A percentile compares a stretch with the other conserved stretches of the same genome.
Conservation (phyloP, 768 basidiomycete genomes). For the Pleurotus ostreatus region DNA sequence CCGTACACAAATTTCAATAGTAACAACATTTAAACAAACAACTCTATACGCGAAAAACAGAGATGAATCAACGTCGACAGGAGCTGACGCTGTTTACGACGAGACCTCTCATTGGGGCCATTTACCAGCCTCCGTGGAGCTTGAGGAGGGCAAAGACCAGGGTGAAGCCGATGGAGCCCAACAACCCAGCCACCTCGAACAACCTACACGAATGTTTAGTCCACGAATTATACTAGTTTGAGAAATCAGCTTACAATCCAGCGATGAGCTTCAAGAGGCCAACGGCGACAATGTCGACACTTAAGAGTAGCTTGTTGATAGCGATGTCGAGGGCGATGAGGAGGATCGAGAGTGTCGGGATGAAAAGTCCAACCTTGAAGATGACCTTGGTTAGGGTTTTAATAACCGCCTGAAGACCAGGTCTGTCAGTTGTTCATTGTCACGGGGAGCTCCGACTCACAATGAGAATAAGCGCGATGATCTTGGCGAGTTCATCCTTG, state of each 20-base stretch:
- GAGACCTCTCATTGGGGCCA: neutral
- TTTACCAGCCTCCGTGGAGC: constrained; percentile 1
- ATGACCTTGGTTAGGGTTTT: constrained; percentile 18
- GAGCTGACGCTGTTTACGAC: no score
- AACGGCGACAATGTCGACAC: constrained; percentile 23
- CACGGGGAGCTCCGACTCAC: constrained; percentile 11
- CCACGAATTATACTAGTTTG: neutral
- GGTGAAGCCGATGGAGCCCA: constrained; percentile 6
- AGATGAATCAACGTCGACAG: no score
- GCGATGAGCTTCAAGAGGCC: constrained; percentile 25
- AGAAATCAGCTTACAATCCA: constrained; percentile 14
- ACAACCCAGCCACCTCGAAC: constrained; percentile 1
- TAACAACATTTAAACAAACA: no score
- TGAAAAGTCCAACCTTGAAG: constrained; percentile 14
- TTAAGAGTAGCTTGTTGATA: constrained; percentile 20
- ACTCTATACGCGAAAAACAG: no score
- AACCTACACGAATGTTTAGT: neutral
- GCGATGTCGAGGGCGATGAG: constrained; percentile 21
- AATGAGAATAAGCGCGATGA: constrained; percentile 21
- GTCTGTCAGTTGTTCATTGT: neutral
- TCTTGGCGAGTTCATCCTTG: constrained; percentile 20
- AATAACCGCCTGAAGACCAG: constrained; percentile 16
- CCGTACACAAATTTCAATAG: no score
- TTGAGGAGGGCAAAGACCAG: neutral
- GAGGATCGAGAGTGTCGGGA: constrained; percentile 20